Base-by-base conservation (phyloP, 2,329 filamentous ascomycete genomes). In the Grosmannia huntii region DNA sequence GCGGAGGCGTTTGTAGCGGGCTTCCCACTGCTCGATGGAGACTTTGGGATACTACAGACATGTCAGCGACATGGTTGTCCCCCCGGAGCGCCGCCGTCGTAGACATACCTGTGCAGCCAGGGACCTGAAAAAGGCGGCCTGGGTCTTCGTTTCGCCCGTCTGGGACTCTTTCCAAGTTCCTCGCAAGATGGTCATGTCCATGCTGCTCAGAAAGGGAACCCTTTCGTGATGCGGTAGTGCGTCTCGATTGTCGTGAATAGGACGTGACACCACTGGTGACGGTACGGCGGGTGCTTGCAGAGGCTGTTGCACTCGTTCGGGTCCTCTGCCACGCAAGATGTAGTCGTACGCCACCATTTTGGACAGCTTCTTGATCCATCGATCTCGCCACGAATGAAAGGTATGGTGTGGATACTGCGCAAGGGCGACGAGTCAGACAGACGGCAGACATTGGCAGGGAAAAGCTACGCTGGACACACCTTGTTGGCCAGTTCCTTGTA, bases 401-500 rank as follows among this genome's bases (percentile, higher is more conserved):
- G 69, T 61, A 51, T 71, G 71, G 19, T 70, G 65, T 2, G 70
- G 67, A 55, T 68, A 64, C 68, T 69, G 56, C 19, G 28, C 11
- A n/a, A 27, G 19, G 25, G 38, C 3, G 5, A 38, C 31, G 61
- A 14, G 56, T 27, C 3, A 57, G 10, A 9, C 7, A 48, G 31
- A 33, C 31, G n/a, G 2, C 14, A 4, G 14, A 16, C 28, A n/a
- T 5, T 27, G n/a, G 31, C 6, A 33, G 7, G 25, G 19, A 44
- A 28, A 52, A n/a, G 46, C 21, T 21, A 10, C n/a, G n/a, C n/a
- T n/a, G n/a, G 27, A 19, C 46, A 1, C 33, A 71, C 71, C 57
- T 67, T 57, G 31, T 60, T 57, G 1, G 66, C 72, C 3, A 75
- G 62, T 0, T 66, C 61, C 48, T 67, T 54, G 61, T 70, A 75